phyloP scores from a whole-genome alignment of 129 eudicot species.

The Helianthus tuberosus region DNA sequence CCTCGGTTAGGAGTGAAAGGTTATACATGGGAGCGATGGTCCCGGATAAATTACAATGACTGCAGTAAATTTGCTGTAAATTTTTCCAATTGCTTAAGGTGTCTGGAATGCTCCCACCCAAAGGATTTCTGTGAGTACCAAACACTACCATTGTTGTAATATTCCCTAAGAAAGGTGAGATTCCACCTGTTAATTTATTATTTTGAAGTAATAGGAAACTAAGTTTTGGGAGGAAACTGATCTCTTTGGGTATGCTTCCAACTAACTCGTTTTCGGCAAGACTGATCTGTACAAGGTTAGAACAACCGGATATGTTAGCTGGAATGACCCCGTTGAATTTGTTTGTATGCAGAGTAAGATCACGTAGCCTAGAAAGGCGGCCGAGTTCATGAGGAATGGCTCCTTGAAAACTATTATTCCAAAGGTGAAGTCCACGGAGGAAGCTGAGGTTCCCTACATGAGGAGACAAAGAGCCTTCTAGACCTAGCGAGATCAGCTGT shows the following conservation, averaged over 20 bases:
- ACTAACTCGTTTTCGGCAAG: background rate
- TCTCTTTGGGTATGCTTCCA: background rate
- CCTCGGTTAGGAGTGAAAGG: background rate
- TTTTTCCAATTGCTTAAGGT: background rate
- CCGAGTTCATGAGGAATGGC: background rate
- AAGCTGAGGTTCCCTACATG: background rate
- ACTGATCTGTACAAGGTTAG: background rate
- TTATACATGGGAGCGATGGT: background rate
- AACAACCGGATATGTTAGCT: background rate
- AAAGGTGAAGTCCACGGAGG: background rate
- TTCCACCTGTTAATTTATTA: background rate
- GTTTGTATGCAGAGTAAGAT: background rate
- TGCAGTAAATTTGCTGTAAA: background rate
- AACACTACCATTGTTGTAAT: background rate
- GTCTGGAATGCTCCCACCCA: constrained; percentile 8
- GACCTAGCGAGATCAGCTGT: background rate
- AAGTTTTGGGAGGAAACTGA: background rate
- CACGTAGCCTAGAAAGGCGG: background rate
- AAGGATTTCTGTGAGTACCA: background rate
- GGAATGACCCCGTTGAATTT: background rate
- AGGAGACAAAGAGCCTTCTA: background rate
- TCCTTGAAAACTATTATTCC: background rate
- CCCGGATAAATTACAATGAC: background rate
- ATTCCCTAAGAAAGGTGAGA: constrained; percentile 3
- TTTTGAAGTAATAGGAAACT: background rate